Base-by-base conservation (phyloP, 1,139 yeast species). In the Saccharomyces hybrid region DNA sequence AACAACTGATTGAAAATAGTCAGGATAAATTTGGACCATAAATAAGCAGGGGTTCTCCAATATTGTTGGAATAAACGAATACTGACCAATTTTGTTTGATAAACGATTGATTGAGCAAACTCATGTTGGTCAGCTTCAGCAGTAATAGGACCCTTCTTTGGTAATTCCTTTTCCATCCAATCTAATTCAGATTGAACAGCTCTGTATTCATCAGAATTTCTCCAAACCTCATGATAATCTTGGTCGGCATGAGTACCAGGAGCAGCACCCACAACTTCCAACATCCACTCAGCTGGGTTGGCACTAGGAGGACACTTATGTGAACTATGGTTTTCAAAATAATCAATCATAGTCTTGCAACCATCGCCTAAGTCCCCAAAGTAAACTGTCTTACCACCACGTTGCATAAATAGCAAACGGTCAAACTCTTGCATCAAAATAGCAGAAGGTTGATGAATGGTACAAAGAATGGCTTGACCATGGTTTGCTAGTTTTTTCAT, bases 251-350 rank as follows among this genome's bases (percentile, higher is more conserved):
- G 78, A 42, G 87, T 78, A 24, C 89, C 89, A 4, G 90, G 89
- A 31, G 89, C 90, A 47, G 89, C 90, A 54, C 89, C 89, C 66
- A 84, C 84, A 55, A 84, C 86, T 60, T 81, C 84, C 63, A 84
- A 74, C 88, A 84, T 85, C 88, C 88, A 85, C 67, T 85, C 91
- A 5, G 90, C 90, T 11, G 91, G 91, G 64, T 84, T 84, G 11
- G 86, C 88, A 52, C 77, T 78, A 19, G 75, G 72, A 5, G 88
- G 87, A 68, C 86, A 83, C 50, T 69, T 70, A 52, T 80, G 80
- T 24, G 89, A 84, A 47, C 91, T 91, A 62, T 85, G 72, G 19
- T 71, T 68, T 68, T 86, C 93, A 66, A 86, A 86, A 70, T 86
- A 86, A 59, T 78, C 70, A 54, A 84, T 80, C 68, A 86, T 74